Evolutionary conservation across 768 basidiomycete genomes (phyloP), one percentile per base, ranked within the genome.

Genomic region (Lanmaoa pseudosensibilis): DNA sequence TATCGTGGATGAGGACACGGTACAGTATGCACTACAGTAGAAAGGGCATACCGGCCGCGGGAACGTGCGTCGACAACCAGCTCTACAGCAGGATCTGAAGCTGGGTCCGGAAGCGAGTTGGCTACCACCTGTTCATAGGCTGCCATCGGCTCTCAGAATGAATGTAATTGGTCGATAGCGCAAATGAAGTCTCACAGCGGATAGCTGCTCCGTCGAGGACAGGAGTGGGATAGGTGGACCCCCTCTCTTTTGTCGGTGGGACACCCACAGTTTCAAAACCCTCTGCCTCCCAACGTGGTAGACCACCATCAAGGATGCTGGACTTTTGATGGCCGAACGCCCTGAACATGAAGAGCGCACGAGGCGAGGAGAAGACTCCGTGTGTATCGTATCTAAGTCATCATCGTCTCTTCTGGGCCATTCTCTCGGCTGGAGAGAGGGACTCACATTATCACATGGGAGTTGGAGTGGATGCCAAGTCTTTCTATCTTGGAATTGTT

Each of bases 331-430:
- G 97, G 9, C 92, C 92, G 72, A 97, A 94, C 23, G 89, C 80
- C 74, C 90, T 83, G 81, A 98, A 97, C 78, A 92, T 98, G 78
- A 91, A 98, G 43, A 94, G 80, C 2, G 93, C 92, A 56, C 97
- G 84, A 52, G 97, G 95, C 21, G 93, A 83, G 3, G 91, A 93
- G 78, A 98, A 98, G 18, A 98, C 77, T 12, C 97, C 96, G 55
- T 88, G 83, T 2, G 87, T 78, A 69, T 99, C 97, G 70, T 98
- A 99, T 59, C 90, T 92, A 66, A 38, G 50, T 51, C 44, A 58
- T 50, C 51, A 56, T 55, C 38, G 32, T 50, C 38, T 59, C 59
- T 40, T 54, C 50, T n/a, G 45, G 50, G 40, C 39, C 34, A 45
- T 46, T 40, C 36, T 46, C 25, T 55, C 33, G 25, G 34, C 46